A percentile compares a stretch with the other conserved stretches of the same genome.
Evolutionary conservation across 768 basidiomycete species (phyloP).

Genomic region (Xerocomellus amylosporus): DNA sequence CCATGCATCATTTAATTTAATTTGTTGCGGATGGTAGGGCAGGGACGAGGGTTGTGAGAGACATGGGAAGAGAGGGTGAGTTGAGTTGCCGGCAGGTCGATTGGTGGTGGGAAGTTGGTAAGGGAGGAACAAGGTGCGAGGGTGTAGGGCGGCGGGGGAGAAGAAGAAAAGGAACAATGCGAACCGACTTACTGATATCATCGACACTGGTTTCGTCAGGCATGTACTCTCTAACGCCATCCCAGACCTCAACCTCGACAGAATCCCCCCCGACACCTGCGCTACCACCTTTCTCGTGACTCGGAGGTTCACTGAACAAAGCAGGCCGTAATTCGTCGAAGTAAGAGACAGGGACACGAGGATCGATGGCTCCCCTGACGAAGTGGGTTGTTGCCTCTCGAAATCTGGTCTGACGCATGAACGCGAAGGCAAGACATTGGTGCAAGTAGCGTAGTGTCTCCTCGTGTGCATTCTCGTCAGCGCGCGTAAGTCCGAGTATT

Average conservation of each 20-base stretch:
- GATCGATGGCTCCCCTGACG: conserved; percentile 79
- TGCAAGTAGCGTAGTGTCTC: conserved; percentile 78
- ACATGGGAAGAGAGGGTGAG: conserved; percentile 22
- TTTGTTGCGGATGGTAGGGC: conserved; percentile 21
- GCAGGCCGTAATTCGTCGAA: conserved; percentile 73
- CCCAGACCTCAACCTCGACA: conserved; percentile 67
- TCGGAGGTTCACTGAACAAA: conserved; percentile 41
- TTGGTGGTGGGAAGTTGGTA: conserved; percentile 27
- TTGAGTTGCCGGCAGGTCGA: conserved; percentile 24
- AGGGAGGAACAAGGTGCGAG: conserved; percentile 18
- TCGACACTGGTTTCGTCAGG: conserved; percentile 67
- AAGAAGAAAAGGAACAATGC: conserved; percentile 21
- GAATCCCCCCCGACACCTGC: conserved; percentile 20
- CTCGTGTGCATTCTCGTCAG: conserved; percentile 33
- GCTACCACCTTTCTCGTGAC: not conserved
- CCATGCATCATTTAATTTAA: conserved; percentile 33
- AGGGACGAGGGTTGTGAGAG: conserved; percentile 33
- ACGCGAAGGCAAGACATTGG: conserved; percentile 78
- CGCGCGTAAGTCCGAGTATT: not conserved
- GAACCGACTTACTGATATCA: conserved; percentile 73
- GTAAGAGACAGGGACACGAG: conserved; percentile 75
- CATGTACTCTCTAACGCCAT: conserved; percentile 73
- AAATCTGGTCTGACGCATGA: conserved; percentile 76
- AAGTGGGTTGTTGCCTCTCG: conserved; percentile 79
- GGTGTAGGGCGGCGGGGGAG: conserved; percentile 21